Percentiles rank a stretch among this genome's conserved stretches.
Conservation (phyloP, 345 rosid genomes). For the Populus pruinosa region DNA sequence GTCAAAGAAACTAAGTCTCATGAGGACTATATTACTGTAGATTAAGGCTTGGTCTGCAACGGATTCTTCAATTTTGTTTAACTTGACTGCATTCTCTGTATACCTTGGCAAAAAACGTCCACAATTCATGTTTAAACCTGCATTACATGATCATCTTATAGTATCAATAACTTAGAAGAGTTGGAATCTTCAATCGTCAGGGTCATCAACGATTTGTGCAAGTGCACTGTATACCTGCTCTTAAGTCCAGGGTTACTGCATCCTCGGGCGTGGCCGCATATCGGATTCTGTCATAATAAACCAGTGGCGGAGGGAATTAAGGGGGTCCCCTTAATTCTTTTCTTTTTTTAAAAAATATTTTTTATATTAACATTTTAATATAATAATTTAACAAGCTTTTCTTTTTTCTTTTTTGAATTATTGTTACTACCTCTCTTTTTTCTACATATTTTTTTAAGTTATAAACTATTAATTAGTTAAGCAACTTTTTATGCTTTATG, state of each 20-base stretch:
- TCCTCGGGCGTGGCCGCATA: constrained; percentile 25
- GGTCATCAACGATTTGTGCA: neutral
- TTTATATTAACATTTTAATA: too few species aligned
- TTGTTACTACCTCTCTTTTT: too few species aligned
- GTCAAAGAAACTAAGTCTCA: constrained; percentile 57
- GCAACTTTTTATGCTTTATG: too few species aligned
- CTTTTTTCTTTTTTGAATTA: too few species aligned
- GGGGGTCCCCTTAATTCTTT: too few species aligned
- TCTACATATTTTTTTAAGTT: too few species aligned
- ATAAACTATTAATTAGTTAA: too few species aligned
- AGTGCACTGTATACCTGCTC: constrained; percentile 30
- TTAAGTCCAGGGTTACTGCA: constrained; percentile 33
- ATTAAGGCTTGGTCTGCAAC: constrained; percentile 38
- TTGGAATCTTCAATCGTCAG: neutral
- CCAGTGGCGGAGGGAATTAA: neutral
- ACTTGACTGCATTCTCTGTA: constrained; percentile 36
- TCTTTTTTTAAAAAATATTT: too few species aligned
- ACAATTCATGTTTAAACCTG: constrained; percentile 55
- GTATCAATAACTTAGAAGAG: neutral
- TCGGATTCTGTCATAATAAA: neutral
- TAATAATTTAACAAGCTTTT: too few species aligned
- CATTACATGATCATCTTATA: neutral
- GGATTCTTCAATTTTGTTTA: constrained; percentile 38
- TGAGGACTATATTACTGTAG: constrained; percentile 39
- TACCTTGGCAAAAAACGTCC: constrained; percentile 37